A percentile compares a stretch with the other conserved stretches of the same genome.
Conservation (phyloP, 2,329 filamentous ascomycete genomes). For the Verticillium klebahnii region DNA sequence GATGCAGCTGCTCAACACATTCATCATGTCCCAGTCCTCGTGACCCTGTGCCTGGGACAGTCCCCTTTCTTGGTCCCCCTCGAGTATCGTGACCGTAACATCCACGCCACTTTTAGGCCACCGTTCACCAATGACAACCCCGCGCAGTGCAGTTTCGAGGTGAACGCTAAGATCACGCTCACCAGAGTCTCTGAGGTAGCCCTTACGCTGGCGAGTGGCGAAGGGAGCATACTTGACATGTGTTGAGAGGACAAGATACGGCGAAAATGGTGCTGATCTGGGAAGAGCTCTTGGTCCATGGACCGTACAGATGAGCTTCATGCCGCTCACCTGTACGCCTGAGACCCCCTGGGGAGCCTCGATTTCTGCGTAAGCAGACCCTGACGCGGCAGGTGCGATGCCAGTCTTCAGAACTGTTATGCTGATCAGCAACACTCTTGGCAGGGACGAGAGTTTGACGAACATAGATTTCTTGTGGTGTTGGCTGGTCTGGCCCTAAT, state of each 20-base stretch:
- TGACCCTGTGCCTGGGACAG: slow-evolving; percentile 42
- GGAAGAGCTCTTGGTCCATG: slow-evolving; percentile 90
- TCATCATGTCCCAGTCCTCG: slow-evolving; percentile 84
- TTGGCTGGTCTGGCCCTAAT: slow-evolving; percentile 59
- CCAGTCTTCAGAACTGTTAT: slow-evolving; percentile 81
- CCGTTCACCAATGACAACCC: slow-evolving; percentile 84
- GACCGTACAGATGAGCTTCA: slow-evolving; percentile 90
- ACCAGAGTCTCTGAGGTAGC: slow-evolving; percentile 78
- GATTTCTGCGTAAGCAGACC: slow-evolving; percentile 80
- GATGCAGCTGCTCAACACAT: slow-evolving; percentile 84
- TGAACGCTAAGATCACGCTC: slow-evolving; percentile 90
- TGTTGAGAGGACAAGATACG: slow-evolving; percentile 85
- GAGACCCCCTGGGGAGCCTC: slow-evolving; percentile 40
- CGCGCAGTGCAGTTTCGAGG: slow-evolving; percentile 83
- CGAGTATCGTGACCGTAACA: slow-evolving; percentile 85
- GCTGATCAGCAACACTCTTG: slow-evolving; percentile 7
- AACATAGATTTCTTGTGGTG: slow-evolving; percentile 83
- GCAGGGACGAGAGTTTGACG: slow-evolving; percentile 23
- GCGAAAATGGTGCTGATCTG: slow-evolving; percentile 84
- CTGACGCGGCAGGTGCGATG: slow-evolving; percentile 86
- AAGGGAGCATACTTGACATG: slow-evolving; percentile 98
- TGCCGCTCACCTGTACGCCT: slow-evolving; percentile 51
- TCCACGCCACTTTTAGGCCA: slow-evolving; percentile 99
- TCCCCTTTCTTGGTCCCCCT: slow-evolving; percentile 79
- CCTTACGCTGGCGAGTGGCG: slow-evolving; percentile 74